Evolutionary conservation across 2,329 filamentous ascomycete genomes (phyloP), one percentile per base, ranked within the genome.

Genomic region (Metarhizium humberi): DNA sequence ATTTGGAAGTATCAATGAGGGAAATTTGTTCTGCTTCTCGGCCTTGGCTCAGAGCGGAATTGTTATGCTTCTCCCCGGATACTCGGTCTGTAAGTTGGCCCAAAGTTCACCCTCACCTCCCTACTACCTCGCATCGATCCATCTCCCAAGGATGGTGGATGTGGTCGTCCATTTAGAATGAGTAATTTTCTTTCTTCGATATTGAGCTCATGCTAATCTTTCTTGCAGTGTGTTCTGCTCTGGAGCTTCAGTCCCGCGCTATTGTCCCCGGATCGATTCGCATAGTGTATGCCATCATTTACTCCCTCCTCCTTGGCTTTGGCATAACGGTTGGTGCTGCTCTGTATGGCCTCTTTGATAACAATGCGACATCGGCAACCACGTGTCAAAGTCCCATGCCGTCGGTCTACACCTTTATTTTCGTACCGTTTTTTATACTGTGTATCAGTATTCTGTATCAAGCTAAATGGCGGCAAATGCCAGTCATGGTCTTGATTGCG

Each of bases 381-480:
- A 69, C 64, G 3, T 77, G 82, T 65, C 8, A 61, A 18, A 51
- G 75, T 55, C 69, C 76, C 0, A 75, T 85, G 60, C 60, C 70
- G 16, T 61, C 66, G 2, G 64, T 71, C 56, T 68, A 70, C 51
- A 80, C 78, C 56, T 90, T 92, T 71, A 73, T 86, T 34, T 91
- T 90, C 64, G 90, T 92, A 0, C 80, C 87, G 0, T 68, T 79
- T 6, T 95, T 92, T 67, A 83, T 88, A 8, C 65, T 90, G 32
- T 89, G 85, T 63, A 78, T 92, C 43, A 83, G 86, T 50, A 74
- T 91, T 55, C 83, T 92, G 66, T 92, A 92, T 66, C 87, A 92
- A 62, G 88, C 87, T 43, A 90, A 90, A 68, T 90, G 84, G 81
- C 87, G 84, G 61, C 89, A 94, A 66, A 82, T 86, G 61, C 89